Evolutionary conservation across 2,329 filamentous ascomycete species (phyloP), one percentile per base, ranked within the genome.

Genomic region (Fusarium xylarioides): DNA sequence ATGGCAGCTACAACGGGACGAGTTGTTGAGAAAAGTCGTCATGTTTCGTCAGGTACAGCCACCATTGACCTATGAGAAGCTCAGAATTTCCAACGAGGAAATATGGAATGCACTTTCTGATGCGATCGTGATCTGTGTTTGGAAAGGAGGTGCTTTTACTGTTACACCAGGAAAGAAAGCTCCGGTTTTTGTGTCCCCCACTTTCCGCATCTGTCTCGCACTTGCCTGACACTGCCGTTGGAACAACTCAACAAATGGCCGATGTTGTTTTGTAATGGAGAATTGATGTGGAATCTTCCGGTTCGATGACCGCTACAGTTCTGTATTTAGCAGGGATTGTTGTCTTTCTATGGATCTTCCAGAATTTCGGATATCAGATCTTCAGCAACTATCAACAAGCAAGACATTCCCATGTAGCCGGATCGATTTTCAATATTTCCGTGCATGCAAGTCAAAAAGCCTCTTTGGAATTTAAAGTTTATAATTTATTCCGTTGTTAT

Each of bases 271-370:
- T 73, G 61, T 54, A 54, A 74, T 28, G 11, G 37, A 19, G 23
- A 40, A 18, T 23, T 67, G 49, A 60, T 67, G 56, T 67, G 66
- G 66, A 73, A 73, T 70, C 46, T 47, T 43, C 4, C 46, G 10
- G 14, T 35, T 61, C 43, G n/a, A 73, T 73, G 66, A 73, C 53
- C 37, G 47, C 40, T 71, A 57, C 57, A 63, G 21, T 64, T 32
- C 21, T 50, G 37, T 34, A 49, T 32, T 32, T 32, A 15, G 34
- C 42, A 56, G 26, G 49, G 35, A 19, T 26, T 32, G 11, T 0
- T 68, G n/a, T n/a, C 16, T 21, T 57, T 65, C 54, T 50, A 46
- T 54, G 44, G 58, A 34, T 26, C 18, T 58, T 56, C 28, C 26
- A 26, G 4, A 26, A 26, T 5, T 26, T 26, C 26, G 26, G 5